Evolutionary conservation across 257 asterid species (phyloP), one percentile per base, ranked within the genome.

Genomic region (Thymus mandschuricus): DNA sequence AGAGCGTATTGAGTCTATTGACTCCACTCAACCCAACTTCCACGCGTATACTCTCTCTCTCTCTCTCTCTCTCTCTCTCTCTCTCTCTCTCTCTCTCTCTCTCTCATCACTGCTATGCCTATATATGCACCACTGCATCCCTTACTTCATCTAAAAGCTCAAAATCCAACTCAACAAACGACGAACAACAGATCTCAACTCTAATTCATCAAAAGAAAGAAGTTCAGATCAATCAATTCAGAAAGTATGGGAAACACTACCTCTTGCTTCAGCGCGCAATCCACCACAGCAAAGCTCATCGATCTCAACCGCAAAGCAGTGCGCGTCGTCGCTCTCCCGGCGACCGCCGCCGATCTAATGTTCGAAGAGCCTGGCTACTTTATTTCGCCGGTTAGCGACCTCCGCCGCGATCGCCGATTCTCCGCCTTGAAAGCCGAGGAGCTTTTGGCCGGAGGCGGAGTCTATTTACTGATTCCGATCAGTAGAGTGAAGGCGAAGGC

Each of bases 371-470:
- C 85, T 13, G 82, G 83, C 11, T 59, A 66, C 63, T 49, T 80
- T 1, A 66, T 83, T 34, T 66, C 85, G 13, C 79, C 76, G 56
- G 46, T 41, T 10, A 9, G 11, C 12, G 63, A 61, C 3, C 10
- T 80, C 45, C 68, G 62, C 35, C 44, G 45, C 1, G 61, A 63
- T 57, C 49, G 28, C 13, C 76, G 83, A 10, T 60, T 81, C 29
- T 66, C 79, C 38, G 86, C 86, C 8, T 12, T 84, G 81, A 81
- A 76, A 71, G 84, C 84, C 58, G 88, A 84, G 54, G 84, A 84
- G 3, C n/a, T 31, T 33, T 60, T 84, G 30, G 15, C 66, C 29
- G 49, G 59, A 8, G 76, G 79, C 15, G 70, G 40, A 8, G 45
- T 79, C 50, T 84, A 81, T 60, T 1, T 81, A 10, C 27, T 79